Conservation (phyloP, 768 basidiomycete genomes). For the Podaxis carcinomalis region DNA sequence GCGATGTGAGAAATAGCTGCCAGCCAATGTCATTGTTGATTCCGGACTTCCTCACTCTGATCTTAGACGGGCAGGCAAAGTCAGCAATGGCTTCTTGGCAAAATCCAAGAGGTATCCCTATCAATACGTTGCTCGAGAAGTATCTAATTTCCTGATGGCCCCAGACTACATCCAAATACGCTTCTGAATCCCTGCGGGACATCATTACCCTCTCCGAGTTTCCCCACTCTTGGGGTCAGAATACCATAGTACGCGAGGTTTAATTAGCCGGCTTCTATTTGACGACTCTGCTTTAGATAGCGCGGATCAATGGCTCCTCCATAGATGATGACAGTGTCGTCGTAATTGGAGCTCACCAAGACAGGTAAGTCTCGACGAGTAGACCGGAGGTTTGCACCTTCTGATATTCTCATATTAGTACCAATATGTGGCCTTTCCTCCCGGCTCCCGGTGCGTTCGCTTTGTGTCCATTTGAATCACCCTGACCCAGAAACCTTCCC, state of each 20-base stretch:
- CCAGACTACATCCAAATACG: slow-evolving; percentile 63
- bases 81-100: slow-evolving; percentile 72
- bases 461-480: neutral
- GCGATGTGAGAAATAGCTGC: slow-evolving; percentile 47
- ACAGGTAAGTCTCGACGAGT: slow-evolving; percentile 45
- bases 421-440: slow-evolving; percentile 74
- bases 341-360: slow-evolving; percentile 78
- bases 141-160: slow-evolving; percentile 6
- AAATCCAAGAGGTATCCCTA: slow-evolving; percentile 53
- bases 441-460: slow-evolving; percentile 63
- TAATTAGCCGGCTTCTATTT: neutral
- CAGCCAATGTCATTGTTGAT: slow-evolving; percentile 11
- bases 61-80: slow-evolving; percentile 68
- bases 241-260: slow-evolving; percentile 55
- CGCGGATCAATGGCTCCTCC: slow-evolving; percentile 71
- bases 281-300: slow-evolving; percentile 44
- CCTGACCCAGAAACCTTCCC: slow-evolving; percentile 10
- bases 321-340: slow-evolving; percentile 56
- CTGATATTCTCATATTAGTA: slow-evolving; percentile 32
- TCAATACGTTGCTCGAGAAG: slow-evolving; percentile 2
- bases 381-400: neutral
- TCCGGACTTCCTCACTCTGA: slow-evolving; percentile 6
- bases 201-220: slow-evolving; percentile 70
- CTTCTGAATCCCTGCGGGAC: slow-evolving; percentile 49
- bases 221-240: slow-evolving; percentile 81